phyloP scores from a whole-genome alignment of 2,329 filamentous ascomycete genomes.

The Aureobasidium subglaciale region DNA sequence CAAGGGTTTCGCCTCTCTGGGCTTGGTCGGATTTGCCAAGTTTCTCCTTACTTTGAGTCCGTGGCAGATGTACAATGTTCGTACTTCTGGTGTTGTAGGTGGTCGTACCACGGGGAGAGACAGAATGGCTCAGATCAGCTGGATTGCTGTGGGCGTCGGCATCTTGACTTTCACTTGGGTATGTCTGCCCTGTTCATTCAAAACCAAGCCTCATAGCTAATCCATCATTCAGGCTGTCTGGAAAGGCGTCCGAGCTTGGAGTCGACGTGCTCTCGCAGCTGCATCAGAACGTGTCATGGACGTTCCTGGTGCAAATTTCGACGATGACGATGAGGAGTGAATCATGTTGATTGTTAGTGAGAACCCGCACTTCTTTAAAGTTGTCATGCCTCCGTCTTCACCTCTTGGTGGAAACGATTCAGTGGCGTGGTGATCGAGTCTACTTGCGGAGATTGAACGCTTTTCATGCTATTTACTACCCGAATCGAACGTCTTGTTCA shows the following conservation, averaged over 20 bases:
- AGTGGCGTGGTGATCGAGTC: slow-evolving; percentile 90
- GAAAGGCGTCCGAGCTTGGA: slow-evolving; percentile 71
- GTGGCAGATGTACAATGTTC: slow-evolving; percentile 69
- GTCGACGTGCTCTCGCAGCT: slow-evolving; percentile 63
- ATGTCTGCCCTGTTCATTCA: slow-evolving; percentile 33
- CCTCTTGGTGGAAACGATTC: slow-evolving; percentile 45
- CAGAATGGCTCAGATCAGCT: slow-evolving; percentile 69
- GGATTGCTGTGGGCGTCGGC: slow-evolving; percentile 72
- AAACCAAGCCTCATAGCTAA: slow-evolving; percentile 20
- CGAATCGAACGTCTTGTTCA: slow-evolving; percentile 16
- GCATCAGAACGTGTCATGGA: slow-evolving; percentile 78
- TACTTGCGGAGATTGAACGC: slow-evolving; percentile 73
- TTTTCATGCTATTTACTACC: not conserved
- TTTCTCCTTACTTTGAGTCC: slow-evolving; percentile 66
- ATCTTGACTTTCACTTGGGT: slow-evolving; percentile 71
- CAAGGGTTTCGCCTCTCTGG: slow-evolving; percentile 86
- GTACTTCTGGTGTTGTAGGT: slow-evolving; percentile 51
- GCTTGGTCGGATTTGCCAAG: slow-evolving; percentile 78
- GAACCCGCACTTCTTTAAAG: slow-evolving; percentile 82
- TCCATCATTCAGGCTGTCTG: slow-evolving; percentile 57
- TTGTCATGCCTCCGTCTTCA: slow-evolving; percentile 57
- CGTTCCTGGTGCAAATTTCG: slow-evolving; percentile 59
- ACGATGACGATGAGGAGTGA: slow-evolving; percentile 42
- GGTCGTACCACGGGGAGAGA: slow-evolving; percentile 63
- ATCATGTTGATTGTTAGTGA: not conserved